Conservation (phyloP, 257 asterid genomes). For the Fraxinus anomala region DNA sequence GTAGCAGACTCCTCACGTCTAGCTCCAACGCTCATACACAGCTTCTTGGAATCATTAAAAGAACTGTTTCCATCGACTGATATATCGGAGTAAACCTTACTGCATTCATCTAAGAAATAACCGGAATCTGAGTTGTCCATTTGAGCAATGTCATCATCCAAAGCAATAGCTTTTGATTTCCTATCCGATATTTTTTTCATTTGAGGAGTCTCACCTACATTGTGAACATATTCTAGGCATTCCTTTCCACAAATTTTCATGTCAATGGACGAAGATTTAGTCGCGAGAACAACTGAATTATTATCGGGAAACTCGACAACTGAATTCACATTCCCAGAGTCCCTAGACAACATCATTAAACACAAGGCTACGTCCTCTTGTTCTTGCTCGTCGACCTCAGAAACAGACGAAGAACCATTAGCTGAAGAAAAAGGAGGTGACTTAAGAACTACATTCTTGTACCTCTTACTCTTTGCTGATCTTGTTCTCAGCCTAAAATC, state of each 20-base stretch:
- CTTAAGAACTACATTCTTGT: slow-evolving; percentile 46
- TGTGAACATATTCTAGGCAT: slow-evolving; percentile 16
- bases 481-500: slow-evolving; percentile 48
- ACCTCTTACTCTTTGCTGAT: slow-evolving; percentile 48
- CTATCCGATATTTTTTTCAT: slow-evolving; percentile 28
- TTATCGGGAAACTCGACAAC: slow-evolving; percentile 84
- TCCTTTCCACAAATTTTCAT: slow-evolving; percentile 38
- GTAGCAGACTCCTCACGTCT: slow-evolving; percentile 37
- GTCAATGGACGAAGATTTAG: slow-evolving; percentile 75
- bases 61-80: slow-evolving; percentile 37
- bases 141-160: slow-evolving; percentile 36
- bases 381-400: slow-evolving; percentile 75
- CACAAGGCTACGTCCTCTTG: slow-evolving; percentile 78
- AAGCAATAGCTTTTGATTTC: slow-evolving; percentile 36
- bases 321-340: slow-evolving; percentile 56
- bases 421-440: slow-evolving; percentile 41
- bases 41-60: slow-evolving; percentile 12
- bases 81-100: slow-evolving; percentile 50
- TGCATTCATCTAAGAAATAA: slow-evolving; percentile 59
- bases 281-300: slow-evolving; percentile 69
- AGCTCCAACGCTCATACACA: slow-evolving; percentile 26
- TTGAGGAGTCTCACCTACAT: slow-evolving; percentile 27
- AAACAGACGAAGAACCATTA: slow-evolving; percentile 62
- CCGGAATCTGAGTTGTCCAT: slow-evolving; percentile 68
- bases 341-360: slow-evolving; percentile 84